Base-by-base conservation (phyloP, 176 grass and related monocot species). In the Eremochloa ophiuroides region DNA sequence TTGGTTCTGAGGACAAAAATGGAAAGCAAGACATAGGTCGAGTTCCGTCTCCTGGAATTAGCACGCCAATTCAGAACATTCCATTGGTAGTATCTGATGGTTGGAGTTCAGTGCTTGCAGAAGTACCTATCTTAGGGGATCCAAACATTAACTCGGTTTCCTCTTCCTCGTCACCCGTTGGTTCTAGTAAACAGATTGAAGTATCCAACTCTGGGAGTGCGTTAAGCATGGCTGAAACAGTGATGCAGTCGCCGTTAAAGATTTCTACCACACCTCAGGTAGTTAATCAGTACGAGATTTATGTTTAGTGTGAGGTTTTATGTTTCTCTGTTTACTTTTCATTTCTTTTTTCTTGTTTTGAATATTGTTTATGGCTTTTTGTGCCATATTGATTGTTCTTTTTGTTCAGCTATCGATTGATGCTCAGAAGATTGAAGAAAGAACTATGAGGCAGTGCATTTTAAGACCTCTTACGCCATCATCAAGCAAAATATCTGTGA, bases 211-310 rank as follows among this genome's bases (percentile, higher is more conserved):
- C 76, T 7, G 82, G 66, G 9, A 68, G 58, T 53, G 46, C 74
- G 23, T 85, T 93, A 90, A 93, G 80, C 74, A 93, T 91, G 93
- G 89, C 89, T 58, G 87, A 92, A 85, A 89, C 93, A 74, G 82
- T 94, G 28, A 89, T 89, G 82, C 93, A 94, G 51, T 61, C 78
- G 1, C 93, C 93, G 18, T 69, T 89, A 60, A 86, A 76, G 75
- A 74, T 68, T 76, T 81, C 73, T 42, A 89, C 84, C 8, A 13
- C 79, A 33, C 92, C 86, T 12, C 93, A 92, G 93, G 93, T 94
- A 69, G 42, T 58, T 53, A 65, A 59, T 75, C 18, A 78, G 46
- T 74, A 53, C 62, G 10, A 66, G 64, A n/a, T 65, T 23, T 62
- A 47, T 63, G 33, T 51, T 65, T 85, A n/a, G n/a, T n/a, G n/a